Percentiles rank a stretch among this genome's conserved stretches.
These are phyloP conservation scores for Mallotus nudiflorus DNA, from an alignment of 345 rosid species.

Conservation along the genomic window DNA sequence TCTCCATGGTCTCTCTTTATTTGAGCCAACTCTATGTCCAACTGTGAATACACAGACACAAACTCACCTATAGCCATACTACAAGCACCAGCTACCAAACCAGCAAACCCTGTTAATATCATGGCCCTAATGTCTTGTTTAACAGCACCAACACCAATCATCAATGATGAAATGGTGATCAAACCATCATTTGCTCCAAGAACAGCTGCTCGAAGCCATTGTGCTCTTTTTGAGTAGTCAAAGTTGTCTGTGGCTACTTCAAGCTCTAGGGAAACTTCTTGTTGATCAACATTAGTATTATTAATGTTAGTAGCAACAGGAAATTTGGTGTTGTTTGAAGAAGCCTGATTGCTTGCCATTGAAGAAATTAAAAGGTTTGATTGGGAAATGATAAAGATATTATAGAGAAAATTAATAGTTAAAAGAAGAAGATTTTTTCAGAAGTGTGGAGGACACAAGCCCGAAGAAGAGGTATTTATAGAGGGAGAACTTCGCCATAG, in stretches of 20 bases:
- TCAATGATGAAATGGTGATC: constrained; percentile 75
- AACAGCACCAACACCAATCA: constrained; percentile 93
- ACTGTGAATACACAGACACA: constrained; percentile 84
- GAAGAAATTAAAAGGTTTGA: neutral
- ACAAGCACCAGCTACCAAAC: constrained; percentile 91
- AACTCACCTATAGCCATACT: constrained; percentile 98
- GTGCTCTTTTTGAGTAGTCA: constrained; percentile 81
- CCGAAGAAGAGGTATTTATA: constrained; percentile 47
- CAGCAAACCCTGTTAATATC: constrained; percentile 89
- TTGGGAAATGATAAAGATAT: constrained; percentile 1
- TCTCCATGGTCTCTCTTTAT: constrained; percentile 45
- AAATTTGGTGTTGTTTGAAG: constrained; percentile 28
- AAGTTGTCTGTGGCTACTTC: constrained; percentile 26
- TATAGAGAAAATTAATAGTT: neutral
- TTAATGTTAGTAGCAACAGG: constrained; percentile 18
- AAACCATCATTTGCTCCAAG: constrained; percentile 94
- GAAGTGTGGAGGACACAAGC: constrained; percentile 74
- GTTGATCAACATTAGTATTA: constrained; percentile 35
- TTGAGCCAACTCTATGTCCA: constrained; percentile 81
- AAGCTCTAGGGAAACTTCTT: constrained; percentile 19
- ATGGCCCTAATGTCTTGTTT: constrained; percentile 73
- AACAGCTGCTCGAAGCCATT: constrained; percentile 94
- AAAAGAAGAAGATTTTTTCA: constrained; percentile 15
- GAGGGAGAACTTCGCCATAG: constrained; percentile 22
- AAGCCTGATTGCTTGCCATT: constrained; percentile 37